phyloP scores from a whole-genome alignment of 495 filamentous ascomycete species.

The Penicillium diatomitis region DNA sequence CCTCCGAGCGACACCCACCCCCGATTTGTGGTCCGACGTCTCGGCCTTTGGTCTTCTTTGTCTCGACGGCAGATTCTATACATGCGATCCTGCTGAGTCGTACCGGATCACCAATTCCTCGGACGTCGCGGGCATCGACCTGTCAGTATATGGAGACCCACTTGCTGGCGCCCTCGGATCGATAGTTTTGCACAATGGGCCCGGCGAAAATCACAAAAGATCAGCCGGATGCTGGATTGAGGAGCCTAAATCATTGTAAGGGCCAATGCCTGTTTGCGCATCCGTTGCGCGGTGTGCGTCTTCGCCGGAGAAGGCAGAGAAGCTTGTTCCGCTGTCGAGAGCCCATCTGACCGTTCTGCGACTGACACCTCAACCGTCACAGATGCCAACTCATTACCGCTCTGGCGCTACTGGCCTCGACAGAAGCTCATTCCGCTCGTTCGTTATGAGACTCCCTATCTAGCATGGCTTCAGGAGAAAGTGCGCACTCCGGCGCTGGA shows the following conservation, averaged over 20 bases:
- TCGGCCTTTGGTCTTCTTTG: no score
- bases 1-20: constrained; percentile 7
- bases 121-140: constrained; percentile 13
- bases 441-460: constrained; percentile 90
- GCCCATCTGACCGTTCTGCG: no score
- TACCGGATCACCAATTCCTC: constrained; percentile 1
- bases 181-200: constrained; percentile 27
- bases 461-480: constrained; percentile 73
- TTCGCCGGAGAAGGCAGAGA: not conserved
- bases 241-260: constrained; percentile 67
- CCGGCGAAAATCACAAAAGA: constrained; percentile 18
- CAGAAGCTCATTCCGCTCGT: constrained; percentile 76
- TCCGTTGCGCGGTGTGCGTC: not conserved
- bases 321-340: not conserved
- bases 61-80: no score
- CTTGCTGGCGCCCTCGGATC: constrained; percentile 12
- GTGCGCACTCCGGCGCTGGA: constrained; percentile 74
- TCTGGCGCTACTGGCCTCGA: constrained; percentile 82
- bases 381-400: constrained; percentile 78
- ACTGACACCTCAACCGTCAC: not conserved
- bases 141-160: constrained; percentile 19
- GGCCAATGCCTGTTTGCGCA: constrained; percentile 8
- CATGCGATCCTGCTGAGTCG: constrained; percentile 13
- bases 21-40: no score
- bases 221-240: constrained; percentile 61